phyloP scores from a whole-genome alignment of 768 basidiomycete genomes.

The Galerina sulciceps region DNA sequence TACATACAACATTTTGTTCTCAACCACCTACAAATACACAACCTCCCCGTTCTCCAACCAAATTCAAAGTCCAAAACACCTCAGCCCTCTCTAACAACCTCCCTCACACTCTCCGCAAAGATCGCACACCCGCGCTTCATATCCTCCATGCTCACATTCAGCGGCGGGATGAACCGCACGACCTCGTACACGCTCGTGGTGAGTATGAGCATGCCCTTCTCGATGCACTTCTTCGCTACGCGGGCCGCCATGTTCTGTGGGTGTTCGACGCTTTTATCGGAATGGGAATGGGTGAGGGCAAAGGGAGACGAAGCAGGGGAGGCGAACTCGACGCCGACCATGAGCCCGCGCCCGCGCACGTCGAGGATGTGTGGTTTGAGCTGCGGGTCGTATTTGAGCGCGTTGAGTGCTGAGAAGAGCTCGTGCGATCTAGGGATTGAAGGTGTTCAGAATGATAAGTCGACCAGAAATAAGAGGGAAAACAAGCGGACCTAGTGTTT shows the following conservation, averaged over 20 bases:
- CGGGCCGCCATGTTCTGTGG: conserved; percentile 63
- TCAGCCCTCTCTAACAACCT: conserved; percentile 60
- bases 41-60: too few relatives aligned
- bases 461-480: not conserved
- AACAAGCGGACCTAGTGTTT: conserved; percentile 53
- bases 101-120: conserved; percentile 71
- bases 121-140: conserved; percentile 69
- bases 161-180: conserved; percentile 90
- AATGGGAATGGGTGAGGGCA: too few relatives aligned
- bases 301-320: too few relatives aligned
- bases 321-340: conserved; percentile 84
- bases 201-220: conserved; percentile 84
- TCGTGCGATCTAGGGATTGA: conserved; percentile 61
- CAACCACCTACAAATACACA: too few relatives aligned
- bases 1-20: too few relatives aligned
- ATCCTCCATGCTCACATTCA: conserved; percentile 81
- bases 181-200: conserved; percentile 91
- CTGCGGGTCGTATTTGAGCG: conserved; percentile 55
- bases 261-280: conserved; percentile 20
- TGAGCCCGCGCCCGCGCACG: conserved; percentile 87
- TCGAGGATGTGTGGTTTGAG: conserved; percentile 73
- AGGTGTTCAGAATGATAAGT: not conserved
- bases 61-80: not conserved
- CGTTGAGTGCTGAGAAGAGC: conserved; percentile 64
- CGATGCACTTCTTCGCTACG: conserved; percentile 79